Percentiles rank a stretch among this genome's conserved stretches.
phyloP scores from a whole-genome alignment of 768 basidiomycete genomes.

The Podaxis sp. region DNA sequence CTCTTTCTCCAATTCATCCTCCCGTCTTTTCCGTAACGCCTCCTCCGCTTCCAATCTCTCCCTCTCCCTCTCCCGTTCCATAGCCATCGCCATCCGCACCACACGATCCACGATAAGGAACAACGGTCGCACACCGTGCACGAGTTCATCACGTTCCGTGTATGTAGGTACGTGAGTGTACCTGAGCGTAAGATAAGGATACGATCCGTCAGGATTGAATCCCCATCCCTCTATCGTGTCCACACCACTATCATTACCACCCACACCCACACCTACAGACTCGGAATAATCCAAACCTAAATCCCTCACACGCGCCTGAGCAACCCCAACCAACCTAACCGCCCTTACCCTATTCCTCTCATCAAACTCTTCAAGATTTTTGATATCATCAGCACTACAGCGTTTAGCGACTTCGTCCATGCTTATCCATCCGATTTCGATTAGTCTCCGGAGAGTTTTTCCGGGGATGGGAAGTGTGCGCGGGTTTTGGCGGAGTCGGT shows the following conservation, averaged over 20 bases:
- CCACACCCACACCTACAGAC: not conserved
- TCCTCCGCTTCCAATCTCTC: slow-evolving; percentile 17
- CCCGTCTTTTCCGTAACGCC: slow-evolving; percentile 14
- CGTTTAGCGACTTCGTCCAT: slow-evolving; percentile 29
- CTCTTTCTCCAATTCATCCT: slow-evolving; percentile 6
- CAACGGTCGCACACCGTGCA: not conserved
- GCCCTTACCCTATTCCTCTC: slow-evolving; percentile 5
- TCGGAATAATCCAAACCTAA: no score
- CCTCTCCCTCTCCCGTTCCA: slow-evolving; percentile 10
- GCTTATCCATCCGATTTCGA: slow-evolving; percentile 39
- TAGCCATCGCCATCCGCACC: slow-evolving; percentile 12
- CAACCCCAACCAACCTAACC: slow-evolving; percentile 9
- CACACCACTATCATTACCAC: slow-evolving; percentile 7
- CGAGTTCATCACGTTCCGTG: slow-evolving; percentile 14
- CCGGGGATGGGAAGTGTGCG: slow-evolving; percentile 34
- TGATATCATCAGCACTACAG: slow-evolving; percentile 32
- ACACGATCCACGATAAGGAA: slow-evolving; percentile 15
- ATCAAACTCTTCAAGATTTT: slow-evolving; percentile 30
- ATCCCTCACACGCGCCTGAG: slow-evolving; percentile 11
- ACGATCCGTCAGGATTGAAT: slow-evolving; percentile 1
- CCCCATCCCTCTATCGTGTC: slow-evolving; percentile 2
- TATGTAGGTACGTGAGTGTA: slow-evolving; percentile 13
- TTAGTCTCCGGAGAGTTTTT: slow-evolving; percentile 34
- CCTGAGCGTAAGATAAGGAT: slow-evolving; percentile 5
- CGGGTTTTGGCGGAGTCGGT: slow-evolving; percentile 27